Evolutionary conservation across 371 early-diverging fungal species (phyloP).

Genomic region (Mucor indicus): DNA sequence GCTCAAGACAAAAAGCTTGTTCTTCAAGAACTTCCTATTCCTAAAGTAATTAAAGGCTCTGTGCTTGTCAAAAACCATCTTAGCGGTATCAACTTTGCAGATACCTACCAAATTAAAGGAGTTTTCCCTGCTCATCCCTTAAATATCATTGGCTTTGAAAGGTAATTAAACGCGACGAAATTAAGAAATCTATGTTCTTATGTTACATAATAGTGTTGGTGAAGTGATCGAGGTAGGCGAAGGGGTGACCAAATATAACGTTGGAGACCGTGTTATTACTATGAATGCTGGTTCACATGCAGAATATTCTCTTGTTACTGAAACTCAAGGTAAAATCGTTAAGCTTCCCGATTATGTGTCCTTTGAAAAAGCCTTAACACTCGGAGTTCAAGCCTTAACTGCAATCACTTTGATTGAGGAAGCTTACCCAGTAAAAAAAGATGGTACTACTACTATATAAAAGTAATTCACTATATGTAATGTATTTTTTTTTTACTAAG

Average conservation of each 20-base stretch:
- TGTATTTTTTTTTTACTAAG: too few relatives aligned
- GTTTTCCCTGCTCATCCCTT: slow-evolving; percentile 76
- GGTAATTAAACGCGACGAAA: slow-evolving; percentile 13
- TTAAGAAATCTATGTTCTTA: too few relatives aligned
- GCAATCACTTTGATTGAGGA: slow-evolving; percentile 76
- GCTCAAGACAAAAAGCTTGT: slow-evolving; percentile 72
- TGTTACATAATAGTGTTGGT: slow-evolving; percentile 77
- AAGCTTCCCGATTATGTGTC: slow-evolving; percentile 60
- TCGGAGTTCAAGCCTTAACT: slow-evolving; percentile 75
- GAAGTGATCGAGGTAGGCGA: slow-evolving; percentile 75
- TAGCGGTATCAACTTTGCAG: slow-evolving; percentile 88
- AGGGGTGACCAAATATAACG: slow-evolving; percentile 61
- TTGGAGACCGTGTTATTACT: slow-evolving; percentile 86
- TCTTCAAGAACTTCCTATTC: slow-evolving; percentile 44
- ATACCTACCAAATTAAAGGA: slow-evolving; percentile 90
- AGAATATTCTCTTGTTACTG: slow-evolving; percentile 68
- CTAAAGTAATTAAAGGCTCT: slow-evolving; percentile 47
- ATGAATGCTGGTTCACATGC: slow-evolving; percentile 68
- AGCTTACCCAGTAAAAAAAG: slow-evolving; percentile 71
- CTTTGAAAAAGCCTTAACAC: slow-evolving; percentile 66
- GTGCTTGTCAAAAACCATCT: slow-evolving; percentile 79
- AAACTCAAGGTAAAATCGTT: slow-evolving; percentile 38
- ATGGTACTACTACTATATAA: too few relatives aligned
- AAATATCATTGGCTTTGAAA: slow-evolving; percentile 83
- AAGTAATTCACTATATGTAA: too few relatives aligned